Conservation (phyloP, 2,329 filamentous ascomycete genomes). For the Aureobasidium subglaciale region DNA sequence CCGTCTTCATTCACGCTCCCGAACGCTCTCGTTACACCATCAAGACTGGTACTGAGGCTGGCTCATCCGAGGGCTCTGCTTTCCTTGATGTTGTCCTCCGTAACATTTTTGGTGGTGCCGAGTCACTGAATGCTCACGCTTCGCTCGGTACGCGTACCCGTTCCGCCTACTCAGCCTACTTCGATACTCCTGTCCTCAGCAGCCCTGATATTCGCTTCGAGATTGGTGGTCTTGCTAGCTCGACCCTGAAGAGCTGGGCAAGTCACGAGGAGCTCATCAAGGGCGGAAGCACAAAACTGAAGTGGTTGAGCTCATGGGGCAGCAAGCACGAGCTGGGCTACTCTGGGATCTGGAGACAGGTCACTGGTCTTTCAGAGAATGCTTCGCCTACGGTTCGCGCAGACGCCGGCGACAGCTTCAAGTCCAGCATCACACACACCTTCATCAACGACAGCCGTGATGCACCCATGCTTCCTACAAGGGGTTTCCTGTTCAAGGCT, state of each 20-base stretch:
- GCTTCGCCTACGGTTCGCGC: constrained; percentile 75
- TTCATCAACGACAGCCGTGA: constrained; percentile 77
- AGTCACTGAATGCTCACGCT: constrained; percentile 79
- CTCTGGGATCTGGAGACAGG: constrained; percentile 75
- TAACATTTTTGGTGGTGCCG: constrained; percentile 91
- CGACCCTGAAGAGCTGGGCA: constrained; percentile 85
- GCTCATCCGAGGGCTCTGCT: constrained; percentile 87
- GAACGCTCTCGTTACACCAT: constrained; percentile 80
- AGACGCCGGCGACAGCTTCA: constrained; percentile 86
- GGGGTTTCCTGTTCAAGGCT: constrained; percentile 73
- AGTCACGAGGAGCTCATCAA: constrained; percentile 86
- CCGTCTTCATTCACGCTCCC: constrained; percentile 68
- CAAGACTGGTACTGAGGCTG: constrained; percentile 90
- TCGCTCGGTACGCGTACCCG: constrained; percentile 83
- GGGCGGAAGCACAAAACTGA: constrained; percentile 68
- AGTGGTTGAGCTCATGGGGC: constrained; percentile 56
- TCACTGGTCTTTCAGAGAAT: constrained; percentile 67
- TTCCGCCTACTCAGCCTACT: constrained; percentile 80
- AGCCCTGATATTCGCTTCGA: constrained; percentile 76
- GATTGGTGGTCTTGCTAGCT: constrained; percentile 72
- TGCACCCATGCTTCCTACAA: constrained; percentile 73
- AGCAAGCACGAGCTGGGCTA: constrained; percentile 73
- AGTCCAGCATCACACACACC: constrained; percentile 76
- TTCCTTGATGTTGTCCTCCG: constrained; percentile 82
- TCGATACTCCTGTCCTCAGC: constrained; percentile 74